Conservation (phyloP, 2,329 filamentous ascomycete species). For the Alternaria triticimaculans region DNA sequence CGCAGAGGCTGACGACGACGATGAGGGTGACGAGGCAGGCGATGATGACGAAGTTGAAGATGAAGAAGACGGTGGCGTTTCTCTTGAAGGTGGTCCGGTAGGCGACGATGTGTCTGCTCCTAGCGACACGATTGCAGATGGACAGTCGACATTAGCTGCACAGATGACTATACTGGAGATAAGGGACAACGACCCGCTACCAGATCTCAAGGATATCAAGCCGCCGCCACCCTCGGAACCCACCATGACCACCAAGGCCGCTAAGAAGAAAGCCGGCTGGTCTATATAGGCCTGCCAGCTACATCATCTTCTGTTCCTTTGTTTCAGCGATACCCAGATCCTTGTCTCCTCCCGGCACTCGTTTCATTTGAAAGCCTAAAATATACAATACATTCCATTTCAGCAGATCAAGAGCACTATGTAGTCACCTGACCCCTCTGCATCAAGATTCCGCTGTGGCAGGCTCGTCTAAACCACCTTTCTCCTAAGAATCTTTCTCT, state of each 20-base stretch:
- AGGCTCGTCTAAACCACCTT: neutral
- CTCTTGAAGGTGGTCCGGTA: slow-evolving; percentile 6
- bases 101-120: slow-evolving; percentile 1
- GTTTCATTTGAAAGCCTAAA: neutral
- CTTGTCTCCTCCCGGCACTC: neutral
- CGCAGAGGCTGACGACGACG: slow-evolving; percentile 21
- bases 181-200: slow-evolving; percentile 43
- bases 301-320: neutral
- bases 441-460: neutral
- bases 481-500: neutral
- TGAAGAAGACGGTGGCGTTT: slow-evolving; percentile 5
- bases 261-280: slow-evolving; percentile 47
- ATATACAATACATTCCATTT: neutral
- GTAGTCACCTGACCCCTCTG: neutral
- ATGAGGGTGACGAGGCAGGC: neutral
- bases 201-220: slow-evolving; percentile 41
- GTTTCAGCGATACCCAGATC: slow-evolving; percentile 10
- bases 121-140: neutral
- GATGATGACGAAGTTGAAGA: slow-evolving; percentile 9
- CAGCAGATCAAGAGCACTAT: neutral
- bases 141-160: slow-evolving; percentile 23
- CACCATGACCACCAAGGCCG: slow-evolving; percentile 43
- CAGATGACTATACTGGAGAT: slow-evolving; percentile 49
- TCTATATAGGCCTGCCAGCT: slow-evolving; percentile 24
- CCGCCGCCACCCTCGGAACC: slow-evolving; percentile 22